Evolutionary conservation across 2,329 filamentous ascomycete genomes (phyloP), one percentile per base, ranked within the genome.

Genomic region (Penicillium psychrosexuale): DNA sequence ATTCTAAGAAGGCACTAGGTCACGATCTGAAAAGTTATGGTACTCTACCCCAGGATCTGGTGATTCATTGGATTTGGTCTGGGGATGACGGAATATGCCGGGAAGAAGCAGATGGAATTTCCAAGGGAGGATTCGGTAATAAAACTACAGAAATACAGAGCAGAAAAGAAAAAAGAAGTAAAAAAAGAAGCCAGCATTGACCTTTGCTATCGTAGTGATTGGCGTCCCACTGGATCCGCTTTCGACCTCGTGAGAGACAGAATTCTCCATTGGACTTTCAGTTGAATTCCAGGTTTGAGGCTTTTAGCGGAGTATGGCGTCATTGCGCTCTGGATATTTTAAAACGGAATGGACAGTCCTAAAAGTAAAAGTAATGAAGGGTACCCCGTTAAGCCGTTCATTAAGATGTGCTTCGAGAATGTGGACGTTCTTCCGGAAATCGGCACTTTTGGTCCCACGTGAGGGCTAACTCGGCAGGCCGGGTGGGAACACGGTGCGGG

Each of bases 381-480:
- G 19, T 5, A 15, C 12, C 22, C 11, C 3, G 9, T 30, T 6
- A 38, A 4, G 5, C 17, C 4, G 5, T 17, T 4, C 22, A 24
- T 24, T 5, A 24, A 19, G 22, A 13, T 15, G 12, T 39, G 30
- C 12, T 24, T 39, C 3, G 19, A 40, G 39, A 42, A 42, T 27
- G 39, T 34, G 24, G 17, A 8, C 30, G 5, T 40, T 45, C 24
- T 37, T 53, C 50, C 50, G 50, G n/a, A 36, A 34, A 53, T 42
- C 50, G 50, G 50, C 50, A 53, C 44, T 53, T 49, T 22, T 9
- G 2, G 42, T 22, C 42, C 42, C 49, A 51, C 48, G 48, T 52
- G 49, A 47, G 34, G 27, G 19, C 40, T 3, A 30, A 43, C 9
- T 44, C 50, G 50, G 50, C 43, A 53, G 43, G 50, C 50, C 50